Evolutionary conservation across 352 stramenopile genomes (phyloP), one percentile per base, ranked within the genome.

Genomic region (Pythium phragmitis): DNA sequence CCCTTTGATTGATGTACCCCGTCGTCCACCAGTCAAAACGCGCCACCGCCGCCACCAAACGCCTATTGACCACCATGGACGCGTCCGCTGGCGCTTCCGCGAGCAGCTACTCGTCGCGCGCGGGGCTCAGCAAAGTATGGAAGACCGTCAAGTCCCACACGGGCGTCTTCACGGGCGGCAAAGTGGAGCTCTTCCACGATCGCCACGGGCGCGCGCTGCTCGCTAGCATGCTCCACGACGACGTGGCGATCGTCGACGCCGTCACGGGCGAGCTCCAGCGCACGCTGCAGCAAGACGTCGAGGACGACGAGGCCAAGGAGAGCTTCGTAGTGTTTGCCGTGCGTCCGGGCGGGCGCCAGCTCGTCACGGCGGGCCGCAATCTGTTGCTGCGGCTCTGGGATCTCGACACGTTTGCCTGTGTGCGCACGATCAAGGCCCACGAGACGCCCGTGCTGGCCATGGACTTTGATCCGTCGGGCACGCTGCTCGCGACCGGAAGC

Each of bases 401-500:
- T 63, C 70, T 95, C 19, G 80, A 96, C 34, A 92, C 82, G 7
- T 86, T 87, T 49, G 80, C 73, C 26, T 93, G 82, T 39, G 46
- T 95, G 23, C 79, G 80, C 37, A 92, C 80, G 11, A 95, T 95
- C 57, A 95, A 93, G 63, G 68, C 54, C 26, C 68, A 86, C 50
- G 79, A 94, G 48, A 88, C 79, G 49, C 89, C 89, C 8, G 85
- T 97, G 56, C 70, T 94, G 50, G 76, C 75, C 52, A 94, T 98
- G 82, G 84, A 79, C 30, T 96, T 96, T 63, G 91, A 98, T 73
- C 86, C 85, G 19, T 89, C 91, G 23, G 91, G 90, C 42, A 97
- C 89, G 53, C 73, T 99, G 63, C 75, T 99, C 9, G 96, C 96
- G 8, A 99, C 97, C 2, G 97, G 95, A 65, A 96, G 95, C 23